These are phyloP conservation scores for Dactylis glomerata DNA, from an alignment of 176 grass and related monocot species.

Conservation along the genomic window DNA sequence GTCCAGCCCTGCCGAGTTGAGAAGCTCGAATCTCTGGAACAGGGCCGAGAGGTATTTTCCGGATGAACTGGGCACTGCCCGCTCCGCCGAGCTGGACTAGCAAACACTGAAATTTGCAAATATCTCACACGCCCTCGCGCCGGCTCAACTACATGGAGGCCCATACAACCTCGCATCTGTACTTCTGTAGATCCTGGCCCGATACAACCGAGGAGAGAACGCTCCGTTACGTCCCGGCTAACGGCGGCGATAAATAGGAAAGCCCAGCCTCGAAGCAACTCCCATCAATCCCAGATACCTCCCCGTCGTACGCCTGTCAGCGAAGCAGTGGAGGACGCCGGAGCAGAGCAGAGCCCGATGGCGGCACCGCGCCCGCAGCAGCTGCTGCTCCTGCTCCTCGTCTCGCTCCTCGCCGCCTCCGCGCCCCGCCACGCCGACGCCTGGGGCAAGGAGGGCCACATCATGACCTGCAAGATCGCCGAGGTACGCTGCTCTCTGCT, in stretches of 20 bases:
- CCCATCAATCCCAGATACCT: neutral
- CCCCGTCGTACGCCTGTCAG: neutral
- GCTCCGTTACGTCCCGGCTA: neutral
- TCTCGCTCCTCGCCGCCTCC: constrained; percentile 9
- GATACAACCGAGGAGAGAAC: neutral
- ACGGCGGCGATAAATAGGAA: neutral
- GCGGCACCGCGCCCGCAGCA: neutral
- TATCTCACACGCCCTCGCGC: too few relatives aligned
- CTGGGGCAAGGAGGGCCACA: constrained; percentile 95
- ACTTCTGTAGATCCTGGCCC: neutral
- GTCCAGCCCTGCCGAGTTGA: too few relatives aligned
- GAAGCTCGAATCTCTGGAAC: too few relatives aligned
- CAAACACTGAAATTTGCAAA: too few relatives aligned
- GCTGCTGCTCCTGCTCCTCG: constrained; percentile 29
- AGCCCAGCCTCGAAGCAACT: neutral
- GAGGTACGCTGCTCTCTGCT: constrained; percentile 39
- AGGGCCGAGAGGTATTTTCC: too few relatives aligned
- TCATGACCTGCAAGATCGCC: constrained; percentile 91
- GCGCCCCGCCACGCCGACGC: constrained; percentile 28
- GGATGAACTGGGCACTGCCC: too few relatives aligned
- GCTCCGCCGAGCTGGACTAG: too few relatives aligned
- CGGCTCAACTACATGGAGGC: too few relatives aligned
- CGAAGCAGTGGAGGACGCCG: neutral
- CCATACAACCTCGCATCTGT: too few relatives aligned
- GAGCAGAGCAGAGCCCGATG: neutral